Base-by-base conservation (phyloP, 371 early-diverging fungal genomes). In the Phascolomyces articulosus region DNA sequence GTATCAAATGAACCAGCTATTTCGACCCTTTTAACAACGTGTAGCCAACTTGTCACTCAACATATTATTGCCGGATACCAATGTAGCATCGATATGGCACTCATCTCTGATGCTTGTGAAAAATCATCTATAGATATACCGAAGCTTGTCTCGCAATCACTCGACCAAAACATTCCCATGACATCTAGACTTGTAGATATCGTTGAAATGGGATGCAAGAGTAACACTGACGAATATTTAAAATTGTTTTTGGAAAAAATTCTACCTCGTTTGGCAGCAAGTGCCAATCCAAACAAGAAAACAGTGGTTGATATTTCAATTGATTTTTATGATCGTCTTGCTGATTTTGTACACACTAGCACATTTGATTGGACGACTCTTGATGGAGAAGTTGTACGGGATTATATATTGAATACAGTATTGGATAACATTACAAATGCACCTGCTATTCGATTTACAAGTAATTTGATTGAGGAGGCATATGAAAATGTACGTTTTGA, bases 351-450 rank as follows among this genome's bases (percentile, higher is more conserved):
- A 23, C 47, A 24, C 3, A 2, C 26, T 3, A 28, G 27, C 10
- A 38, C 58, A 1, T 60, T 74, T 2, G 57, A 68, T 23, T 73
- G 69, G 64, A 41, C 63, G 9, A 10, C 21, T 2, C 40, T 83
- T 7, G 68, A 83, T 40, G 23, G 65, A 1, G 83, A 83, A 28
- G 61, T 62, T 48, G 69, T 83, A 1, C 82, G 82, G 16, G 83
- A 85, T 55, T 80, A 66, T 62, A 62, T 83, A 4, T 65, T 85
- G 20, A 73, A 71, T 0, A 72, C 75, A 0, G 44, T 85, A 10
- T 69, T 83, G 59, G 83, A 85, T 40, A 77, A 75, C 27, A 55
- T 85, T 2, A 65, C 60, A 1, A 60, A 78, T 54, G 63, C 80
- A n/a, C 56, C 69, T 20, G 75, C 82, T 28, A 68, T 85, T 21